phyloP scores from a whole-genome alignment of 768 basidiomycete genomes.

The Russula virescens region DNA sequence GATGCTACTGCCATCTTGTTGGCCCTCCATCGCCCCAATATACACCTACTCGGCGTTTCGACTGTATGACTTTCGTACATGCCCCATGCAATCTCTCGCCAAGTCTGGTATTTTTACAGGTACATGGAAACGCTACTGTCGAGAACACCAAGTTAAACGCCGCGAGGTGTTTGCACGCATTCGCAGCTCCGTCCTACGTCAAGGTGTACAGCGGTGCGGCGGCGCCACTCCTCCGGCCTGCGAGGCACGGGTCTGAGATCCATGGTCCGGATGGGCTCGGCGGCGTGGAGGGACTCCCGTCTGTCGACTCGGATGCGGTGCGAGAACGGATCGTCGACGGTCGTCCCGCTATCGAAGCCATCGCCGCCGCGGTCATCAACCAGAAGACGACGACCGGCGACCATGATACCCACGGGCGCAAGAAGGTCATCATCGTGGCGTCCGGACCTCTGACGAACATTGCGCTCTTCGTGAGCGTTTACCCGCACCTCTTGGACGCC shows the following conservation, averaged over 20 bases:
- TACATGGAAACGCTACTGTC: conserved; percentile 71
- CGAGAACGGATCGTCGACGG: conserved; percentile 43
- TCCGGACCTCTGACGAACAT: conserved; percentile 85
- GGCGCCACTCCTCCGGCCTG: conserved; percentile 59
- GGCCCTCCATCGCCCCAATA: conserved; percentile 57
- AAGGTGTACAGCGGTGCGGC: conserved; percentile 64
- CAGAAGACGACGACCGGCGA: conserved; percentile 27
- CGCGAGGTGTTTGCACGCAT: conserved; percentile 69
- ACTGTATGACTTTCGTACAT: conserved; percentile 45
- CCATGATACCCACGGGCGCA: no score
- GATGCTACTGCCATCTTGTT: conserved; percentile 82
- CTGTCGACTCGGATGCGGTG: conserved; percentile 43
- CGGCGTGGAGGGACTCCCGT: conserved; percentile 74
- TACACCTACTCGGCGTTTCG: conserved; percentile 78
- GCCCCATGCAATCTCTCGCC: neutral
- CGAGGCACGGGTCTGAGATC: conserved; percentile 66
- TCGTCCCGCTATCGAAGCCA: conserved; percentile 61
- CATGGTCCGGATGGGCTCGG: conserved; percentile 81
- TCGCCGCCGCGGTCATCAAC: conserved; percentile 53
- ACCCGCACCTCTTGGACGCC: conserved; percentile 46
- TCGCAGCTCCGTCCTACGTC: conserved; percentile 53
- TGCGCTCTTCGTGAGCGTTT: conserved; percentile 36
- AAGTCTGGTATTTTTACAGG: conserved; percentile 32
- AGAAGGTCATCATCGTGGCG: conserved; percentile 60
- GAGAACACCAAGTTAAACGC: conserved; percentile 66